A percentile compares a stretch with the other conserved stretches of the same genome.
phyloP scores from a whole-genome alignment of 495 filamentous ascomycete species.

The Usnea hakonensis region DNA sequence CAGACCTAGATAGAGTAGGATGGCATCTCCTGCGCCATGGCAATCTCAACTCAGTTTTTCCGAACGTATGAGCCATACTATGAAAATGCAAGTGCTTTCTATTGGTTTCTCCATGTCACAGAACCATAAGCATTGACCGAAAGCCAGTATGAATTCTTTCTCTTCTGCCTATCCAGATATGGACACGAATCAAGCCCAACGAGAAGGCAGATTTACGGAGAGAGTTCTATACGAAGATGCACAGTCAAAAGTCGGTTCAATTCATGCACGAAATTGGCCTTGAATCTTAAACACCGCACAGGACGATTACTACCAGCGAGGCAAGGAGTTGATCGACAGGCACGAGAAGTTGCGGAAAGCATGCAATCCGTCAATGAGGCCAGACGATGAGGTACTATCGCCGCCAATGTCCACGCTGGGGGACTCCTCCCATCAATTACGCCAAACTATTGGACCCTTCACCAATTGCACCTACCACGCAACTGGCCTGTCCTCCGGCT shows the following conservation, averaged over 20 bases:
- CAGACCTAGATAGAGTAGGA: background rate
- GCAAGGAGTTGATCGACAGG: conserved; percentile 3
- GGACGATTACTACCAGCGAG: conserved; percentile 17
- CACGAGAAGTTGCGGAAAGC: background rate
- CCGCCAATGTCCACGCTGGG: background rate
- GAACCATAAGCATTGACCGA: background rate
- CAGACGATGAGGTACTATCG: background rate
- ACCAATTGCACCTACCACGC: conserved; percentile 58
- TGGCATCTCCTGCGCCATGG: conserved; percentile 25
- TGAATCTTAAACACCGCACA: conserved; percentile 12
- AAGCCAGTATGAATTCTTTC: conserved; percentile 40
- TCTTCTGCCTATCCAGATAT: conserved; percentile 24
- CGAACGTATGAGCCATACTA: conserved; percentile 41
- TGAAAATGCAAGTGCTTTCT: conserved; percentile 33
- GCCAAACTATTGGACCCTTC: conserved; percentile 57
- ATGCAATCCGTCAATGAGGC: too few species aligned
- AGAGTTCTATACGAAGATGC: conserved; percentile 1
- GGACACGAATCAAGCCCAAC: conserved; percentile 8
- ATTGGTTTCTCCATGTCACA: conserved; percentile 2
- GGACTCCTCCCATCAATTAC: background rate
- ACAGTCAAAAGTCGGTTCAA: conserved; percentile 14
- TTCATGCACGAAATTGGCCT: conserved; percentile 21
- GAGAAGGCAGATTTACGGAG: conserved; percentile 17
- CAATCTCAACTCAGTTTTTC: conserved; percentile 42
- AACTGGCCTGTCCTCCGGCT: conserved; percentile 77